phyloP scores from a whole-genome alignment of 2,329 filamentous ascomycete species.

The Epichloe hybrida region DNA sequence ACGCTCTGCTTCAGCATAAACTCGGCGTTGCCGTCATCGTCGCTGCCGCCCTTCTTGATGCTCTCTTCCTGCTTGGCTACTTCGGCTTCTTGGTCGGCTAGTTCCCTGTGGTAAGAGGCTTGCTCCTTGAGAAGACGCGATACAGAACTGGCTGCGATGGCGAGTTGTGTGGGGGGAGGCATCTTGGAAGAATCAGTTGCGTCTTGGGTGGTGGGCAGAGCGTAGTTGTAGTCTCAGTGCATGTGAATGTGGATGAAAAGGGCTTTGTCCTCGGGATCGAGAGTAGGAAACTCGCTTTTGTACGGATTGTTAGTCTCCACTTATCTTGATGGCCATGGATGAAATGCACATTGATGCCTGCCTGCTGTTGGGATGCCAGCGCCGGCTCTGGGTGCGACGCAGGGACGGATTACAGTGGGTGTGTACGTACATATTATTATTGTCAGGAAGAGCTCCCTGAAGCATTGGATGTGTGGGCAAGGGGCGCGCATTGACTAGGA shows the following conservation, averaged over 20 bases:
- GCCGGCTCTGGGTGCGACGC: no score
- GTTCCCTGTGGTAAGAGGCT: constrained; percentile 76
- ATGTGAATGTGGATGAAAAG: no score
- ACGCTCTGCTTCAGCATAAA: constrained; percentile 83
- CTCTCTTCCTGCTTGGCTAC: constrained; percentile 56
- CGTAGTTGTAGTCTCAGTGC: no score
- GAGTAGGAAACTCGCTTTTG: background rate
- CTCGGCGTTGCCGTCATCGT: constrained; percentile 60
- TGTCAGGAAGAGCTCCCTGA: no score
- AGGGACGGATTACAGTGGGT: no score
- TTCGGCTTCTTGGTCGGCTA: constrained; percentile 58
- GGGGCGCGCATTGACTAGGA: no score
- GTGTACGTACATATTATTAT: no score
- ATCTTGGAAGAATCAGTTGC: constrained; percentile 30
- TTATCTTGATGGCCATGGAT: background rate
- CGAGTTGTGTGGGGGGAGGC: constrained; percentile 67
- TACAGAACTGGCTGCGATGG: constrained; percentile 69
- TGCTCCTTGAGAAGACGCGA: constrained; percentile 85
- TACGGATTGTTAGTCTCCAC: background rate
- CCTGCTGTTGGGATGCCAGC: constrained; percentile 5
- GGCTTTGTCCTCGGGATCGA: no score
- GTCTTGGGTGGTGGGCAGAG: background rate
- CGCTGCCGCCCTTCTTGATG: constrained; percentile 31
- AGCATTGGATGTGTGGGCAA: no score
- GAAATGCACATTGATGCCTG: constrained; percentile 9